phyloP scores from a whole-genome alignment of 2,329 filamentous ascomycete species.

The Colletotrichum theobromicola region DNA sequence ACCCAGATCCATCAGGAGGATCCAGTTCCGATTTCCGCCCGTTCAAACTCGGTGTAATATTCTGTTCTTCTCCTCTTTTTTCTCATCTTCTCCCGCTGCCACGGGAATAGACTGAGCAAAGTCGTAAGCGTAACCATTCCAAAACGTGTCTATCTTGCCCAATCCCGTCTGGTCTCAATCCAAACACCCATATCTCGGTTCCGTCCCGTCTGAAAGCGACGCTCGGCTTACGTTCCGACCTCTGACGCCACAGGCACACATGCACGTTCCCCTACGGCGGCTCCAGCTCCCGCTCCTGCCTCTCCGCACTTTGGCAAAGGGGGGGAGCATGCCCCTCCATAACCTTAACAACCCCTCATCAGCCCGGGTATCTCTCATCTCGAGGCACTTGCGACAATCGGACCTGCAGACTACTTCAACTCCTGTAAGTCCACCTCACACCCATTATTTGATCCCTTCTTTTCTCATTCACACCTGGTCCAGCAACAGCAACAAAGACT shows the following conservation, averaged over 20 bases:
- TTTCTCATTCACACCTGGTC: background rate
- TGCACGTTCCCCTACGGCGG: slow-evolving; percentile 22
- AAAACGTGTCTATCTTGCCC: background rate
- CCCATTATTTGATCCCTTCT: background rate
- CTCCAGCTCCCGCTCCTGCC: slow-evolving; percentile 23
- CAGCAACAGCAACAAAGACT: slow-evolving; percentile 10
- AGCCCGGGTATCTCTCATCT: slow-evolving; percentile 25
- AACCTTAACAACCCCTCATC: slow-evolving; percentile 25
- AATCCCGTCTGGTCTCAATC: background rate
- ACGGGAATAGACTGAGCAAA: slow-evolving; percentile 12
- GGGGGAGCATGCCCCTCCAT: slow-evolving; percentile 24
- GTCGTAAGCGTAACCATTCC: slow-evolving; percentile 10
- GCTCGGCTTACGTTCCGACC: slow-evolving; percentile 20
- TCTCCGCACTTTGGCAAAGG: slow-evolving; percentile 23
- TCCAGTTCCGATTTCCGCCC: slow-evolving; percentile 1
- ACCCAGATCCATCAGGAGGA: background rate
- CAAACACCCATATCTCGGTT: background rate
- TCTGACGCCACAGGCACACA: slow-evolving; percentile 20
- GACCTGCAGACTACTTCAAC: slow-evolving; percentile 15
- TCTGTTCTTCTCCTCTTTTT: background rate
- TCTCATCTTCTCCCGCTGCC: background rate
- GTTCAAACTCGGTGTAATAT: background rate
- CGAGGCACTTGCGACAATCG: slow-evolving; percentile 18
- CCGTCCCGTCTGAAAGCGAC: slow-evolving; percentile 5
- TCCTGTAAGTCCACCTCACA: background rate